phyloP scores from a whole-genome alignment of 176 grass and related monocot species.

The Saccharum officinarum region DNA sequence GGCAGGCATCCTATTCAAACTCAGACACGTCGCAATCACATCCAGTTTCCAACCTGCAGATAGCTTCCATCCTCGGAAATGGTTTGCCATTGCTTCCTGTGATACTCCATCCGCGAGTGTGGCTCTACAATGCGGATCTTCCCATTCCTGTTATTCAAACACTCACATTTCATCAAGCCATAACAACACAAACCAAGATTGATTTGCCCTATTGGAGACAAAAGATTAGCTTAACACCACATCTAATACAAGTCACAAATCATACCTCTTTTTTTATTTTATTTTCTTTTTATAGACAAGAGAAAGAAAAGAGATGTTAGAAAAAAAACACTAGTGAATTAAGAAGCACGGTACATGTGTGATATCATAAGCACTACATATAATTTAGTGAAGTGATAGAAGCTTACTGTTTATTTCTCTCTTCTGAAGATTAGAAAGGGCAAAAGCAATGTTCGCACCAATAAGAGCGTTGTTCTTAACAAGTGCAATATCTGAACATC shows the following conservation, averaged over 20 bases:
- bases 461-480: slow-evolving; percentile 91
- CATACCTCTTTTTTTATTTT: neutral
- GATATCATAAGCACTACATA: neutral
- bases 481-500: slow-evolving; percentile 76
- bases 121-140: slow-evolving; percentile 54
- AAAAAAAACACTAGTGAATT: neutral
- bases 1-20: neutral
- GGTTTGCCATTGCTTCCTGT: neutral
- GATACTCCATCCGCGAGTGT: neutral
- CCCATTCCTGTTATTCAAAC: slow-evolving; percentile 37
- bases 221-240: neutral
- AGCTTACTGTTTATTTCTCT: slow-evolving; percentile 45
- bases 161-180: neutral
- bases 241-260: neutral
- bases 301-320: neutral
- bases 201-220: neutral
- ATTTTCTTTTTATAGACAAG: neutral
- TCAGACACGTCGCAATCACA: neutral
- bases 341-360: neutral
- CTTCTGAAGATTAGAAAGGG: slow-evolving; percentile 57
- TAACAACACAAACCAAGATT: neutral
- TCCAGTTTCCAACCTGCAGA: neutral
- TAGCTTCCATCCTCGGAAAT: neutral
- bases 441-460: slow-evolving; percentile 74
- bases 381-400: neutral